A percentile compares a stretch with the other conserved stretches of the same genome.
Conservation (phyloP, 2,329 filamentous ascomycete genomes). For the Corinectria fuckeliana region DNA sequence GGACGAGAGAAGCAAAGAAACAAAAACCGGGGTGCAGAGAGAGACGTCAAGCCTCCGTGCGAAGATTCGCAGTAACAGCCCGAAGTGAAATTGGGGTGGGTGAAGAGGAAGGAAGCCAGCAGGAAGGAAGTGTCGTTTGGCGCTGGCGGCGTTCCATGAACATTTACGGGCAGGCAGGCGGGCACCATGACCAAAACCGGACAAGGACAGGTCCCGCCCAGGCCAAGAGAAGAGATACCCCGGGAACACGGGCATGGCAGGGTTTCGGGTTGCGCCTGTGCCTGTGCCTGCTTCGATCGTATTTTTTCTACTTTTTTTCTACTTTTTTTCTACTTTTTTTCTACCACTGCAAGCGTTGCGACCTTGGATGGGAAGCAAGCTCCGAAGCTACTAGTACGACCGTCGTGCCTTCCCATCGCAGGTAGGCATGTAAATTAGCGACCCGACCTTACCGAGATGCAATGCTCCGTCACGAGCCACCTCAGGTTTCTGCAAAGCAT, state of each 20-base stretch:
- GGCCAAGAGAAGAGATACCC: conserved; percentile 1
- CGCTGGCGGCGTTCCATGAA: neutral
- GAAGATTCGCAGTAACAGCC: conserved; percentile 3
- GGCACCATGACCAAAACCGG: neutral
- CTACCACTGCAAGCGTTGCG: neutral
- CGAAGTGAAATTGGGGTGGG: conserved; percentile 9
- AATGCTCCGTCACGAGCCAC: neutral
- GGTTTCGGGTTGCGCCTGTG: conserved; percentile 9
- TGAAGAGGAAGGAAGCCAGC: neutral
- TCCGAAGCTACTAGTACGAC: conserved; percentile 5
- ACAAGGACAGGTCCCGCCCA: neutral
- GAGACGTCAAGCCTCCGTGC: conserved; percentile 22
- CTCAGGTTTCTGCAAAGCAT: neutral
- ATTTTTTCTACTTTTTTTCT: no score
- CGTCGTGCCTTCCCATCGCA: neutral
- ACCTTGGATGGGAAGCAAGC: conserved; percentile 11
- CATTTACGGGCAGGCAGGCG: neutral
- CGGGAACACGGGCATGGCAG: conserved; percentile 1
- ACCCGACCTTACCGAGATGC: neutral
- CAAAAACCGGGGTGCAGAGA: conserved; percentile 12
- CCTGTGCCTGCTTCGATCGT: neutral
- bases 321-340: neutral
- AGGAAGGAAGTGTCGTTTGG: conserved; percentile 6
- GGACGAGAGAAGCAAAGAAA: conserved; percentile 9
- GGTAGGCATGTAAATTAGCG: neutral